Conservation (phyloP, 2,329 filamentous ascomycete genomes). For the Stachybotrys chlorohalonatus region DNA sequence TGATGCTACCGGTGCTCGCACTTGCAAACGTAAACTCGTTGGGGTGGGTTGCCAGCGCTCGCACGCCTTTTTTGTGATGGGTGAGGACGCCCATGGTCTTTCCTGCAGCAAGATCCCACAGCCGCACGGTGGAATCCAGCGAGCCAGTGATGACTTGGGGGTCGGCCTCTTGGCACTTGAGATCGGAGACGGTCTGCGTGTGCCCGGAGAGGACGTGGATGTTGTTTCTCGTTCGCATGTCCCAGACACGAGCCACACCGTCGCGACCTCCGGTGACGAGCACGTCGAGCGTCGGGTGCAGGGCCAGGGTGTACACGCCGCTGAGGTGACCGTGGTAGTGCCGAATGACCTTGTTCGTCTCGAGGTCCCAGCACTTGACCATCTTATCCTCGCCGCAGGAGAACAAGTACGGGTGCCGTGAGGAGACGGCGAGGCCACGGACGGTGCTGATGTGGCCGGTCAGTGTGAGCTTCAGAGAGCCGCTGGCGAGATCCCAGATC, state of each 20-base stretch:
- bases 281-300: constrained; percentile 94
- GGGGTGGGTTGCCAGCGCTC: constrained; percentile 75
- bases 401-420: constrained; percentile 92
- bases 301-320: constrained; percentile 83
- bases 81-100: constrained; percentile 95
- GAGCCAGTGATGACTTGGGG: constrained; percentile 93
- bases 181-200: constrained; percentile 78
- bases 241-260: constrained; percentile 92
- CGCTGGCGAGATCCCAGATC: constrained; percentile 93
- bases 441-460: constrained; percentile 95
- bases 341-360: constrained; percentile 98
- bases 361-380: constrained; percentile 99
- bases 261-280: constrained; percentile 92
- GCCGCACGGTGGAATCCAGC: constrained; percentile 78
- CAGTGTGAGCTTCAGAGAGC: constrained; percentile 72
- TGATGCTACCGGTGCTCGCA: constrained; percentile 86
- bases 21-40: constrained; percentile 94
- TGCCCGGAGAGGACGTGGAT: constrained; percentile 90
- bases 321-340: constrained; percentile 97
- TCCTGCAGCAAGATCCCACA: constrained; percentile 94
- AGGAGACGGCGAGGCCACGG: constrained; percentile 82
- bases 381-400: constrained; percentile 98
- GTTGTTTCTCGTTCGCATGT: constrained; percentile 94
- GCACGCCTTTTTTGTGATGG: constrained; percentile 96
- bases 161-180: constrained; percentile 92